Conservation (phyloP, 768 basidiomycete species). For the Xerocomus brunneocitrinus region DNA sequence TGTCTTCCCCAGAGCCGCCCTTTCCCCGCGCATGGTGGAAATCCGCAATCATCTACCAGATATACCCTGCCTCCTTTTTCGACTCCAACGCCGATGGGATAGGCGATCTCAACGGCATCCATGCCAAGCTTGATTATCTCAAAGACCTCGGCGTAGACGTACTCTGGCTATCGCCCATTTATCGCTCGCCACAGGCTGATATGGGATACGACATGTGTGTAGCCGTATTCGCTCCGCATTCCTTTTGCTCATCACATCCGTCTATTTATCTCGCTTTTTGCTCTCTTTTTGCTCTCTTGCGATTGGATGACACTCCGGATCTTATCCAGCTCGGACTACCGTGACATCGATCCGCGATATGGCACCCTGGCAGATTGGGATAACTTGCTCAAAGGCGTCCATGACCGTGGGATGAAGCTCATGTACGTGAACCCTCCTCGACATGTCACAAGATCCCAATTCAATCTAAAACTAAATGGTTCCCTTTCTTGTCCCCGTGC, state of each 20-base stretch:
- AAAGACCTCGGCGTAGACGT: conserved; percentile 63
- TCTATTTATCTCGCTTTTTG: background rate
- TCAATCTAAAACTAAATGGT: background rate
- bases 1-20: conserved; percentile 15
- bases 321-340: conserved; percentile 55
- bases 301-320: conserved; percentile 1
- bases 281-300: background rate
- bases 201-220: conserved; percentile 72
- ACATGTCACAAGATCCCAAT: conserved; percentile 13
- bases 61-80: conserved; percentile 66
- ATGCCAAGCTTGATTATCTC: conserved; percentile 61
- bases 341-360: conserved; percentile 57
- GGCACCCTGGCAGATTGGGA: conserved; percentile 64
- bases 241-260: background rate
- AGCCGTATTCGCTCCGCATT: background rate
- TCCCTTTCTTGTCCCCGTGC: background rate
- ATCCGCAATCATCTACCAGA: conserved; percentile 56
- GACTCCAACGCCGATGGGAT: conserved; percentile 70
- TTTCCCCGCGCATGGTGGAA: conserved; percentile 51
- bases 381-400: conserved; percentile 46
- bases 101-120: conserved; percentile 67
- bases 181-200: conserved; percentile 61
- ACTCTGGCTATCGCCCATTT: conserved; percentile 61
- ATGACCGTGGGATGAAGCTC: conserved; percentile 65
- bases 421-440: conserved; percentile 39